phyloP scores from a whole-genome alignment of 2,329 filamentous ascomycete species.

The Biscogniauxia marginata region DNA sequence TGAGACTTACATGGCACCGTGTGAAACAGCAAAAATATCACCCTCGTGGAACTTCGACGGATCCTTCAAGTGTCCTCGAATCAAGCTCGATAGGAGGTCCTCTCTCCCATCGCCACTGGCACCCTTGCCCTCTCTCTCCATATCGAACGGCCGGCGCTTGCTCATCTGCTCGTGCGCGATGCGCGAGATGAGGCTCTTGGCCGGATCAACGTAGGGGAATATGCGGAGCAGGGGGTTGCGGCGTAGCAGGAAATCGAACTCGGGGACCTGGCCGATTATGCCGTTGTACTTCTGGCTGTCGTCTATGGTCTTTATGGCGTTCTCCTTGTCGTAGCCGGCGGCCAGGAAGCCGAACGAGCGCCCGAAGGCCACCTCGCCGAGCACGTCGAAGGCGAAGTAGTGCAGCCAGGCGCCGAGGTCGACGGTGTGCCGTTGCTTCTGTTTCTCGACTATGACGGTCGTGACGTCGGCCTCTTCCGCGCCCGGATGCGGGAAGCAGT shows the following conservation, averaged over 20 bases:
- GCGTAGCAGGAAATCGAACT: constrained; percentile 46
- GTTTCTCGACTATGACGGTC: neutral
- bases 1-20: constrained; percentile 52
- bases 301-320: constrained; percentile 52
- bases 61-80: constrained; percentile 52
- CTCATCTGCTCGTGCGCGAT: constrained; percentile 51
- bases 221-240: constrained; percentile 47
- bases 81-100: constrained; percentile 51
- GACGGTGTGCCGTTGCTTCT: constrained; percentile 26
- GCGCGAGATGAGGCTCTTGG: constrained; percentile 49
- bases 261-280: constrained; percentile 50
- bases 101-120: constrained; percentile 43
- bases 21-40: constrained; percentile 56
- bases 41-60: constrained; percentile 47
- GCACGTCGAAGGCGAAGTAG: constrained; percentile 47
- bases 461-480: constrained; percentile 14
- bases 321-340: constrained; percentile 48
- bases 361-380: constrained; percentile 52
- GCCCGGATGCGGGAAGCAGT: constrained; percentile 29
- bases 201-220: constrained; percentile 41
- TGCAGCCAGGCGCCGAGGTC: constrained; percentile 49
- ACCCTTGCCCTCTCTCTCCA: constrained; percentile 42
- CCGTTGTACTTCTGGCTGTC: constrained; percentile 52
- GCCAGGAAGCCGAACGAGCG: constrained; percentile 52
- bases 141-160: constrained; percentile 45